These are phyloP conservation scores for Polyporus tsugae DNA, from an alignment of 1,284 basidiomycete genomes.

Conservation along the genomic window DNA sequence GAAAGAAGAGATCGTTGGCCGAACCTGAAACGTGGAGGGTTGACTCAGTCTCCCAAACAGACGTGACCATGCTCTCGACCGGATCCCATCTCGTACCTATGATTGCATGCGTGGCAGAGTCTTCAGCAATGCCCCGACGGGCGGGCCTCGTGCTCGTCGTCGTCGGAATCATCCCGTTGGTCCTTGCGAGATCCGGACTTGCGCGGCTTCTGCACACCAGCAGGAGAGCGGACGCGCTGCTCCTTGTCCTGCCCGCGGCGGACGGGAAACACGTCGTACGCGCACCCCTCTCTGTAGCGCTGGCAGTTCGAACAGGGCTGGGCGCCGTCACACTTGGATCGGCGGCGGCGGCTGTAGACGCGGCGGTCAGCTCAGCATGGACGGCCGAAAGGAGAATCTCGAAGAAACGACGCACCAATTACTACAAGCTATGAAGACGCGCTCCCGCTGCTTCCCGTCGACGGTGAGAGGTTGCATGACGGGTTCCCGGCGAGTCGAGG, in stretches of 20 bases:
- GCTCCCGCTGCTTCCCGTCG: conserved; percentile 29
- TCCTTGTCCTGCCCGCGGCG: conserved; percentile 32
- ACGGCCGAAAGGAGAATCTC: neutral
- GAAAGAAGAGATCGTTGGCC: neutral
- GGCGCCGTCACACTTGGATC: conserved; percentile 39
- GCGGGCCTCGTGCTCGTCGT: neutral
- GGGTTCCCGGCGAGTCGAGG: conserved; percentile 17
- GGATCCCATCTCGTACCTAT: neutral
- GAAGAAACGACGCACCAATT: conserved; percentile 16
- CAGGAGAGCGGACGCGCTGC: conserved; percentile 29
- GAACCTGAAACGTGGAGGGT: neutral
- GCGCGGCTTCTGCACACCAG: conserved; percentile 21
- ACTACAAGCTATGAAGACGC: conserved; percentile 29
- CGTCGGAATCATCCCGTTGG: neutral
- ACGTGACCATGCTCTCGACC: neutral
- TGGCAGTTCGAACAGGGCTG: conserved; percentile 38
- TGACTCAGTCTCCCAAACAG: neutral
- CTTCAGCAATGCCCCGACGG: neutral
- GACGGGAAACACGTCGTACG: conserved; percentile 24
- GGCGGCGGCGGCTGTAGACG: conserved; percentile 28
- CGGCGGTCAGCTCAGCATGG: neutral
- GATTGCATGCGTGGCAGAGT: neutral
- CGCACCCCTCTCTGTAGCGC: conserved; percentile 24
- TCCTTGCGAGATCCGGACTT: conserved; percentile 4
- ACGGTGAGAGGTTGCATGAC: conserved; percentile 25